phyloP scores from a whole-genome alignment of 2,329 filamentous ascomycete genomes.

The Monilinia aucupariae region DNA sequence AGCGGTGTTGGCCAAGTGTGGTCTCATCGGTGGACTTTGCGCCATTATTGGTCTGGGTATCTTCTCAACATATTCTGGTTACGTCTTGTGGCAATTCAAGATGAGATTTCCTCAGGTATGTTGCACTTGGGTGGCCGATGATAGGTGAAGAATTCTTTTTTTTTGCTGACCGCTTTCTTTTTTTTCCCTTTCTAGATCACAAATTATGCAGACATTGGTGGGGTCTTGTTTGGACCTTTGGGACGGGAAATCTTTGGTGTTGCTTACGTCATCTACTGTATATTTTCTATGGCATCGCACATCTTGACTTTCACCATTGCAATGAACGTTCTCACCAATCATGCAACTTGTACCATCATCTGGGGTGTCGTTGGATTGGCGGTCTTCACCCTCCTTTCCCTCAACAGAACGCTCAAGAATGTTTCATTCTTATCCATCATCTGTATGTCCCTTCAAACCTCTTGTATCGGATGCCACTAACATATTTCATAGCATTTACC shows the following conservation, averaged over 20 bases:
- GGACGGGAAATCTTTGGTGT: conserved; percentile 45
- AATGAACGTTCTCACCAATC: conserved; percentile 51
- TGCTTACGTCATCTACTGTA: conserved; percentile 48
- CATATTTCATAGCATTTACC: conserved; percentile 42
- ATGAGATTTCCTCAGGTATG: conserved; percentile 45
- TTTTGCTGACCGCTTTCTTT: neutral
- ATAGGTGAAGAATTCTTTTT: neutral
- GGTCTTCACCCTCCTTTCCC: conserved; percentile 46
- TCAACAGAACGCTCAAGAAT: conserved; percentile 52
- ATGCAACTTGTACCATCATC: conserved; percentile 50
- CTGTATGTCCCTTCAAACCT: conserved; percentile 36
- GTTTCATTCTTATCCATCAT: conserved; percentile 50
- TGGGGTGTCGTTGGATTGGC: conserved; percentile 48
- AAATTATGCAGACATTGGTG: conserved; percentile 53
- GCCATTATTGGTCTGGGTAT: conserved; percentile 48
- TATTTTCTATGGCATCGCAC: conserved; percentile 58
- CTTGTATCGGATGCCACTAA: neutral
- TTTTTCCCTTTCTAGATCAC: neutral
- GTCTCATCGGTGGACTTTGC: conserved; percentile 37
- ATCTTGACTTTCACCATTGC: conserved; percentile 54
- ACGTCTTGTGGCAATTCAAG: conserved; percentile 55
- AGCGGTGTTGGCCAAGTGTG: conserved; percentile 16
- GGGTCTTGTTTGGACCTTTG: conserved; percentile 43
- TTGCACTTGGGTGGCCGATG: conserved; percentile 13
- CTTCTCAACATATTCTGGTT: conserved; percentile 55